These are phyloP conservation scores for Fusarium cicatricum DNA, from an alignment of 2,329 filamentous ascomycete species.

Conservation along the genomic window DNA sequence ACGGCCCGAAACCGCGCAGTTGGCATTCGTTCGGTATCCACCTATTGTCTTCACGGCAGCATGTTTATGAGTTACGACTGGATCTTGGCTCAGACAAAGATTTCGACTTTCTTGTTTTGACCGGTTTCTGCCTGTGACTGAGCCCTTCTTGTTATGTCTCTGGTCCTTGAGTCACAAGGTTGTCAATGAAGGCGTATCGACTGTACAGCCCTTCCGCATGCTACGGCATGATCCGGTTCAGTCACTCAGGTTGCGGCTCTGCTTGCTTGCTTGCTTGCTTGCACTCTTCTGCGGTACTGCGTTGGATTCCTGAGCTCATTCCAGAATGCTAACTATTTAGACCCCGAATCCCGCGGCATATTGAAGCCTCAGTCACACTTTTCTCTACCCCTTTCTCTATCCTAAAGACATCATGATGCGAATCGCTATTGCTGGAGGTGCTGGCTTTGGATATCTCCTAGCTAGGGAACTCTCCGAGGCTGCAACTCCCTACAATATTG, in stretches of 20 bases:
- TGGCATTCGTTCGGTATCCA: slow-evolving; percentile 30
- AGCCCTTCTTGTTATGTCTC: slow-evolving; percentile 22
- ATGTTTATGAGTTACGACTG: slow-evolving; percentile 23
- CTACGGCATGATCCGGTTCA: slow-evolving; percentile 14
- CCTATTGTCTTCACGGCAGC: slow-evolving; percentile 25
- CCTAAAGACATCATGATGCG: slow-evolving; percentile 53
- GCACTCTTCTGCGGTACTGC: slow-evolving; percentile 11
- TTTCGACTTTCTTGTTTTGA: slow-evolving; percentile 19
- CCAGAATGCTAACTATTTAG: slow-evolving; percentile 34
- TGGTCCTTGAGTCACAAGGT: slow-evolving; percentile 25
- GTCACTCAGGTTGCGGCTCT: slow-evolving; percentile 33
- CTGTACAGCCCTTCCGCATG: slow-evolving; percentile 6
- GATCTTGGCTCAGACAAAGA: slow-evolving; percentile 19
- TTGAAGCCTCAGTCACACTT: slow-evolving; percentile 25
- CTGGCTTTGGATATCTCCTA: slow-evolving; percentile 55
- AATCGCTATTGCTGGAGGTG: slow-evolving; percentile 58
- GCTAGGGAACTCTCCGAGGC: slow-evolving; percentile 64
- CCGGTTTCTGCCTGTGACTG: slow-evolving; percentile 38
- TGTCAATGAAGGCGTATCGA: slow-evolving; percentile 8
- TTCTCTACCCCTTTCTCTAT: neutral
- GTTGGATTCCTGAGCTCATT: neutral
- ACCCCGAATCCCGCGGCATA: slow-evolving; percentile 13
- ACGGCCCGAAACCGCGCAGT: slow-evolving; percentile 14
- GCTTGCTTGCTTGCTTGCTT: too few relatives aligned
- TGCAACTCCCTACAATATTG: slow-evolving; percentile 69